Percentiles rank a stretch among this genome's conserved stretches.
Evolutionary conservation across 2,329 filamentous ascomycete species (phyloP).

Genomic region (Ascomycota sp.): DNA sequence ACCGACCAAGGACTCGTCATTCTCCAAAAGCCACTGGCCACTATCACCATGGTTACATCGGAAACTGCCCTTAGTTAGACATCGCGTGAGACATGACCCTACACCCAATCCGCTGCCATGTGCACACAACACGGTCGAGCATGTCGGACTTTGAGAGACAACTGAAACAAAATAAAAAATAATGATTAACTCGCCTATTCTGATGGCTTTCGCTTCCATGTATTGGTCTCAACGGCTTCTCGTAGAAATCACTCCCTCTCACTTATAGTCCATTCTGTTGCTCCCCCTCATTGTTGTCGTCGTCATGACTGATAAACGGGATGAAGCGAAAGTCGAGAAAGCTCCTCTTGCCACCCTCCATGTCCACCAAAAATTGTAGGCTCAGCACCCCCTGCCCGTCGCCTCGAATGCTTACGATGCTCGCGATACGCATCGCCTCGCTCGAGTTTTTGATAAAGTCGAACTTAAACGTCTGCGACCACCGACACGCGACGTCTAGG

Average conservation of each 20-base stretch:
- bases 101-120: no score
- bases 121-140: no score
- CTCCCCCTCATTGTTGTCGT: slow-evolving; percentile 9
- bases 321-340: slow-evolving; percentile 75
- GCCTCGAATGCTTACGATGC: slow-evolving; percentile 76
- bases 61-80: no score
- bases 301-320: slow-evolving; percentile 44
- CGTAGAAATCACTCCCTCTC: not conserved
- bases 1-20: no score
- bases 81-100: no score
- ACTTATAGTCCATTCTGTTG: not conserved
- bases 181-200: no score
- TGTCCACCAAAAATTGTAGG: slow-evolving; percentile 88
- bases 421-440: slow-evolving; percentile 82
- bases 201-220: not conserved
- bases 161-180: no score
- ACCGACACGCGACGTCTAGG: slow-evolving; percentile 39
- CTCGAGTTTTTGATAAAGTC: slow-evolving; percentile 65
- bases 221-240: no score
- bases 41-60: no score
- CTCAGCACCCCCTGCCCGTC: slow-evolving; percentile 82
- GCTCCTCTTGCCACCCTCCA: slow-evolving; percentile 46
- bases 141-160: no score
- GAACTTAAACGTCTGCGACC: slow-evolving; percentile 67
- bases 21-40: no score